Evolutionary conservation across 208 protist genomes (phyloP).

Genomic region (Leishmania tarentolae): DNA sequence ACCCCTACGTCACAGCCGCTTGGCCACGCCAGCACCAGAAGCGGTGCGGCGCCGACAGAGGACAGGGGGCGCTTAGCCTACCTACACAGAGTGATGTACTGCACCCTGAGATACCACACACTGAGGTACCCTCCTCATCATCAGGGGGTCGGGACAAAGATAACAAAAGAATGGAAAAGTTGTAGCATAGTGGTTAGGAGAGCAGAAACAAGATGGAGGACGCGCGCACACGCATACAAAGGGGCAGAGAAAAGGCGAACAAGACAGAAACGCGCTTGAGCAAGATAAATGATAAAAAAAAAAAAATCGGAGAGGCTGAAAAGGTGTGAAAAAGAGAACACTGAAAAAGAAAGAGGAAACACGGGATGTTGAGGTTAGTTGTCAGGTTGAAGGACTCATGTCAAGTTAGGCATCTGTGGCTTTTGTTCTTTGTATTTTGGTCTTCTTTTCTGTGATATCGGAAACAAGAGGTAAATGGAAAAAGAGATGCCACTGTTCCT

Average conservation of each 20-base stretch:
- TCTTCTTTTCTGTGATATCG: background rate
- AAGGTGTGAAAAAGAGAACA: background rate
- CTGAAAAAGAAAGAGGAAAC: constrained; percentile 7
- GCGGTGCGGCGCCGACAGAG: background rate
- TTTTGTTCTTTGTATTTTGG: background rate
- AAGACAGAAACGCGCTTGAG: background rate
- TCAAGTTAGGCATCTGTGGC: background rate
- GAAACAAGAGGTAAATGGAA: background rate
- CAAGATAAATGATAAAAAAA: background rate
- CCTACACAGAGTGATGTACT: background rate
- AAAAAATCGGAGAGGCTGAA: background rate
- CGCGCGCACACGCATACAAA: constrained; percentile 12
- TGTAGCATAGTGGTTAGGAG: constrained; percentile 10
- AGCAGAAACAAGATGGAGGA: constrained; percentile 5
- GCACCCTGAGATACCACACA: background rate
- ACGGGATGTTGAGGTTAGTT: constrained; percentile 12
- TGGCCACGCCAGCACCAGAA: background rate
- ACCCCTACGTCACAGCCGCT: background rate
- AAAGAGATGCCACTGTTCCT: background rate
- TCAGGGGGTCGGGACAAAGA: background rate
- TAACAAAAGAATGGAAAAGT: constrained; percentile 1
- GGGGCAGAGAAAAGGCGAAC: background rate
- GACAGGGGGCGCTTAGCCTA: background rate
- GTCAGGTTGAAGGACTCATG: background rate
- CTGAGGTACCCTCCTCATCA: background rate